phyloP scores from a whole-genome alignment of 1,284 basidiomycete genomes.

The Sporisorium reilianum region DNA sequence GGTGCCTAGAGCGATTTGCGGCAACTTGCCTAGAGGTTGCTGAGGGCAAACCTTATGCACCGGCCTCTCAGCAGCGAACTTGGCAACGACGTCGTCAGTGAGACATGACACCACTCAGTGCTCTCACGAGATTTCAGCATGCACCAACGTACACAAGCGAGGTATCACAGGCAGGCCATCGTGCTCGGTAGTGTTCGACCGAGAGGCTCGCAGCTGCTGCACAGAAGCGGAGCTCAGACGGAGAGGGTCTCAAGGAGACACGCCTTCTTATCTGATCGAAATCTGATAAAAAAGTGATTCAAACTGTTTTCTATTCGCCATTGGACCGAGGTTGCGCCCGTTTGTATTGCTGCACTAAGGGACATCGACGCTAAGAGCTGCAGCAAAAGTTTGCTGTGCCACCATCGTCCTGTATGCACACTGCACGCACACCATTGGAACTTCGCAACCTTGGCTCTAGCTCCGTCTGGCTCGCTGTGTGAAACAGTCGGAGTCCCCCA shows the following conservation, averaged over 20 bases:
- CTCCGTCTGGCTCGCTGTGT: background rate
- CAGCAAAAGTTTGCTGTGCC: background rate
- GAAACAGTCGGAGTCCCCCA: conserved; percentile 1
- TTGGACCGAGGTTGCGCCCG: background rate
- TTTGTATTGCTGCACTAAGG: conserved; percentile 2
- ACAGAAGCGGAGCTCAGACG: background rate
- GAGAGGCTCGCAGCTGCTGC: background rate
- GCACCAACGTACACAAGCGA: too few species aligned
- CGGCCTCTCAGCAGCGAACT: background rate
- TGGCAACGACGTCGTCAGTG: background rate
- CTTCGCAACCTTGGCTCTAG: too few species aligned
- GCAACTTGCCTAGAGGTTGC: too few species aligned
- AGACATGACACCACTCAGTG: background rate
- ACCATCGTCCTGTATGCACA: too few species aligned
- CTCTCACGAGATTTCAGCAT: too few species aligned
- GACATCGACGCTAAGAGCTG: background rate
- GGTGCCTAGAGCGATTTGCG: too few species aligned
- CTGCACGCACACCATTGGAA: background rate
- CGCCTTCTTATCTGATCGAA: background rate
- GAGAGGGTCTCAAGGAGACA: background rate
- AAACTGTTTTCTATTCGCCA: background rate
- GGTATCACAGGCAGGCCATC: too few species aligned
- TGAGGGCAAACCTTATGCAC: background rate
- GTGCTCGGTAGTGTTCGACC: background rate
- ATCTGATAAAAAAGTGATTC: conserved; percentile 4